Evolutionary conservation across 106 monocot species (phyloP), one percentile per base, ranked within the genome.

Genomic region (Phalaenopsis equestris): DNA sequence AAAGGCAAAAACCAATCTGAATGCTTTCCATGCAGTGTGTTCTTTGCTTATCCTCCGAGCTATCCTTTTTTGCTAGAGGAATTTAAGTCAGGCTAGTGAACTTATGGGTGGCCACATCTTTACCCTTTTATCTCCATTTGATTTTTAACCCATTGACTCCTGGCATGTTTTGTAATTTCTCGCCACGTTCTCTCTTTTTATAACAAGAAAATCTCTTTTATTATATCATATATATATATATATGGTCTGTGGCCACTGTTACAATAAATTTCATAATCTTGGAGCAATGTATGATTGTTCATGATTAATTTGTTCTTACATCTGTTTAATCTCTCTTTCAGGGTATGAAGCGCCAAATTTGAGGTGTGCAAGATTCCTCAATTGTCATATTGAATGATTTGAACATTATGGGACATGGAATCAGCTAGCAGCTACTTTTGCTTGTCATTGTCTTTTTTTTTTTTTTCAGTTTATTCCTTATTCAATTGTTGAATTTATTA

Each of bases 331-430:
- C 10, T 70, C 39, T 70, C 38, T 70, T 70, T 70, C 70, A 70
- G 70, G 70, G 14, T 70, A 70, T 70, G 70, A 70, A 68, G 68
- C 68, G 12, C 68, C 68, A 2, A 68, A 68, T 19, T 68, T 68
- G 36, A 70, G 70, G 70, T 70, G 39, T 70, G 70, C 70, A 38
- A 14, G 23, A 38, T 39, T 70, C 30, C 39, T 70, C 24, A 8
- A 21, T 23, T 5, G 64, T 9, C 6, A 65, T 65, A 24, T 65
- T 6, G 64, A 23, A 65, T 70, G 3, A 70, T 70, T 30, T 70
- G 70, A 11, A 70, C 38, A 70, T 39, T 39, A 70, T 39, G 70
- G 39, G 38, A 39, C 70, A 70, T 70, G 39, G 39, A 36, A 70
- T 38, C 14, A 38, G 38, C 38, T 4, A 38, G 38, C 38, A 39